These are phyloP conservation scores for Alternaria sp. DNA, from an alignment of 2,329 filamentous ascomycete genomes.

Conservation along the genomic window DNA sequence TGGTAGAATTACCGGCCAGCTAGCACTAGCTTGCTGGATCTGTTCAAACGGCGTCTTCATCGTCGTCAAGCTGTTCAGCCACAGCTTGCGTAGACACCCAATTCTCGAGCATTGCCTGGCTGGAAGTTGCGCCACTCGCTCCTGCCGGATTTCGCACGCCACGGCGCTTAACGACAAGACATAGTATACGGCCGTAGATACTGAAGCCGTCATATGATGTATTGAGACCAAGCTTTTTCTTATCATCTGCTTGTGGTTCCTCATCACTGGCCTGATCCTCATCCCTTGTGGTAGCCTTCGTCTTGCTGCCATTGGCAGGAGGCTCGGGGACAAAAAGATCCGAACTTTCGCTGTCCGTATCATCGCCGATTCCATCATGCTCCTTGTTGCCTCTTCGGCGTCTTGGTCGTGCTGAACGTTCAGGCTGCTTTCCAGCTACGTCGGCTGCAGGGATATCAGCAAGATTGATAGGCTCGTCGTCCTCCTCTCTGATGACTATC, in stretches of 20 bases:
- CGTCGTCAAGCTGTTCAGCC: constrained; percentile 41
- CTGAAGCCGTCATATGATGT: constrained; percentile 94
- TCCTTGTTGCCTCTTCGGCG: constrained; percentile 13
- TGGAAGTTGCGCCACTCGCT: constrained; percentile 31
- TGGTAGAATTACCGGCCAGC: constrained; percentile 1
- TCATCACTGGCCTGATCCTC: constrained; percentile 30
- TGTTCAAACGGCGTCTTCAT: constrained; percentile 44
- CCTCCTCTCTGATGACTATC: constrained; percentile 62
- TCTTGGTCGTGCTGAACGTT: constrained; percentile 22
- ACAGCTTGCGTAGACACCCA: constrained; percentile 54
- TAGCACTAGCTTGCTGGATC: neutral
- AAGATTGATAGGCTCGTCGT: constrained; percentile 59
- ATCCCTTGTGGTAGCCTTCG: constrained; percentile 12
- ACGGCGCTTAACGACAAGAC: constrained; percentile 83
- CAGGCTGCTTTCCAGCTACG: constrained; percentile 13
- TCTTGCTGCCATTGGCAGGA: constrained; percentile 26
- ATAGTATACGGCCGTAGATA: constrained; percentile 92
- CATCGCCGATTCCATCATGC: constrained; percentile 24
- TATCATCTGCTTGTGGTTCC: constrained; percentile 74
- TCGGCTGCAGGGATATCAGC: constrained; percentile 62
- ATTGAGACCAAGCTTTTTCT: constrained; percentile 88
- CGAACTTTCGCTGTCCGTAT: constrained; percentile 42
- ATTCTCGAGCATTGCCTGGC: constrained; percentile 51
- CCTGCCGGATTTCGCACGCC: constrained; percentile 40
- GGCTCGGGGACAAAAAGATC: constrained; percentile 35